A percentile compares a stretch with the other conserved stretches of the same genome.
These are phyloP conservation scores for Fusarium napiforme DNA, from an alignment of 2,329 filamentous ascomycete species.

Conservation along the genomic window DNA sequence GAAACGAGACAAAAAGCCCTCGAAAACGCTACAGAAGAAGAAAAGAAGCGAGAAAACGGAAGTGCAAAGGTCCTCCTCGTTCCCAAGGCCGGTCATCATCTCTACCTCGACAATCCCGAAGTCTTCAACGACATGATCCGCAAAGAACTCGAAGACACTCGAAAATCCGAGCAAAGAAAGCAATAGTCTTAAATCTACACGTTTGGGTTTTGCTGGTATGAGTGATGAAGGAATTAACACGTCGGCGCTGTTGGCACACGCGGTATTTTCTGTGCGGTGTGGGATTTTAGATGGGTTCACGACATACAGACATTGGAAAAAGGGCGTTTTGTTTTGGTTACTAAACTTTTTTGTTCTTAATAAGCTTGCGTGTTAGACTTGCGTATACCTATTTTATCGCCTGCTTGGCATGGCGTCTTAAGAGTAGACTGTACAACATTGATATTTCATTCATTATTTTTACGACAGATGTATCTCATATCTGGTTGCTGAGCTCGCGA, in stretches of 20 bases:
- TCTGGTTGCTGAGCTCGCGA: too few relatives aligned
- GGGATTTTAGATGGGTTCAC: conserved; percentile 25
- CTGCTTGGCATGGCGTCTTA: conserved; percentile 2
- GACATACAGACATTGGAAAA: conserved; percentile 21
- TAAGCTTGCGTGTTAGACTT: conserved; percentile 23
- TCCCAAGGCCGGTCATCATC: conserved; percentile 66
- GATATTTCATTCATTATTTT: conserved; percentile 1
- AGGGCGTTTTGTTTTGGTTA: conserved; percentile 26
- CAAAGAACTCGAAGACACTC: conserved; percentile 65
- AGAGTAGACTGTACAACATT: conserved; percentile 27
- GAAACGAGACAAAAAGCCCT: conserved; percentile 71
- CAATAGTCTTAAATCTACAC: conserved; percentile 7
- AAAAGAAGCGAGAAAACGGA: conserved; percentile 78
- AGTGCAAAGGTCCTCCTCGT: conserved; percentile 86
- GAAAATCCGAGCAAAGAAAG: conserved; percentile 45
- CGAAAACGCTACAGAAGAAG: conserved; percentile 70
- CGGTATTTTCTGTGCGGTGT: conserved; percentile 17
- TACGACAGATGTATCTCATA: neutral
- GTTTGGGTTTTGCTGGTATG: neutral
- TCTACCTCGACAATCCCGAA: conserved; percentile 69
- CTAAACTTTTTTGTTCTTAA: neutral
- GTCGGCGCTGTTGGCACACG: conserved; percentile 33
- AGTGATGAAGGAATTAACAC: conserved; percentile 8
- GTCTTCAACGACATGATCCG: conserved; percentile 65
- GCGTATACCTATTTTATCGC: conserved; percentile 35